A percentile compares a stretch with the other conserved stretches of the same genome.
These are phyloP conservation scores for Xerocomus amazonicus DNA, from an alignment of 1,284 basidiomycete genomes.

Conservation along the genomic window DNA sequence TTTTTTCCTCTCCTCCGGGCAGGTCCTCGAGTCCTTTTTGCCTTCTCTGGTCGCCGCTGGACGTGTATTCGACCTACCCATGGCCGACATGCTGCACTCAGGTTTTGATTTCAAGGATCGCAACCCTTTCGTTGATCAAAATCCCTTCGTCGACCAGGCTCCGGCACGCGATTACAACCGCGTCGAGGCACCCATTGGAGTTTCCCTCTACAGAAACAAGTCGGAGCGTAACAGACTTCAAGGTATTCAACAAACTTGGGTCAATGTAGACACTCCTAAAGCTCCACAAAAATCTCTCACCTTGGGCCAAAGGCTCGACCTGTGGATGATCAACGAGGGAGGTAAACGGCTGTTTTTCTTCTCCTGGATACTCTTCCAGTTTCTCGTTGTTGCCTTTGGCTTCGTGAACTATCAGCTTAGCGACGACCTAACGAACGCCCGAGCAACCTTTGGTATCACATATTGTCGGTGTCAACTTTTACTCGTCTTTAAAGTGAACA, in stretches of 20 bases:
- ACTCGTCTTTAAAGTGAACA: not conserved
- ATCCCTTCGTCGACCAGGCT: conserved; percentile 36
- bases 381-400: conserved; percentile 71
- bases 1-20: too few species aligned
- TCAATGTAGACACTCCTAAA: conserved; percentile 34
- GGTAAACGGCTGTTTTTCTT: conserved; percentile 73
- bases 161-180: conserved; percentile 20
- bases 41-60: conserved; percentile 35
- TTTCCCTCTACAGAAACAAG: conserved; percentile 70
- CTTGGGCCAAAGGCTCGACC: conserved; percentile 46
- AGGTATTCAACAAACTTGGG: conserved; percentile 62
- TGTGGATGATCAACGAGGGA: conserved; percentile 93
- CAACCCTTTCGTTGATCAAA: conserved; percentile 47
- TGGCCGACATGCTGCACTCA: conserved; percentile 50
- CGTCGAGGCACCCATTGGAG: conserved; percentile 14
- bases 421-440: conserved; percentile 67
- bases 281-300: conserved; percentile 32
- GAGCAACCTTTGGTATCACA: conserved; percentile 66
- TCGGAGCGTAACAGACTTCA: conserved; percentile 74
- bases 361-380: conserved; percentile 72
- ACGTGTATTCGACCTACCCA: conserved; percentile 24
- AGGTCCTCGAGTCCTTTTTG: conserved; percentile 42
- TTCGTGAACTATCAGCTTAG: conserved; percentile 74
- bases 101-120: conserved; percentile 73
- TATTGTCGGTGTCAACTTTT: conserved; percentile 54